Conservation (phyloP, 345 rosid genomes). For the Lepidium aucheri region DNA sequence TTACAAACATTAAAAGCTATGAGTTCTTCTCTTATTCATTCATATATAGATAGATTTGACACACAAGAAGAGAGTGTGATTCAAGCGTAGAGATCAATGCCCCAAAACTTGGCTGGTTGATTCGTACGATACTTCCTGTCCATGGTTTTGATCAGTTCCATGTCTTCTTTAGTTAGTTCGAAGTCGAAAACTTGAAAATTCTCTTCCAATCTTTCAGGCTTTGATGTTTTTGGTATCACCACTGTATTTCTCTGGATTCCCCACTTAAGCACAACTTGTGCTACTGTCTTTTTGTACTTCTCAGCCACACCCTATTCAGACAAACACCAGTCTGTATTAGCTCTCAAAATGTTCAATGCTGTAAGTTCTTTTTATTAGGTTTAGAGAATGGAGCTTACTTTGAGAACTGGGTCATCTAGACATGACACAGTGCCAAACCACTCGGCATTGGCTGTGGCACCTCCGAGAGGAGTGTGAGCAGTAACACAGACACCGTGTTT, state of each 20-base stretch:
- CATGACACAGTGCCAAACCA: slow-evolving; percentile 71
- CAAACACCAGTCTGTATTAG: neutral
- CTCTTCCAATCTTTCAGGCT: slow-evolving; percentile 55
- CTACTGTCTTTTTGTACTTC: slow-evolving; percentile 67
- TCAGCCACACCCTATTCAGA: slow-evolving; percentile 52
- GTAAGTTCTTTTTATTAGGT: neutral
- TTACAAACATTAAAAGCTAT: neutral
- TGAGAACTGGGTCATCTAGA: slow-evolving; percentile 69
- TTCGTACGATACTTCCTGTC: slow-evolving; percentile 64
- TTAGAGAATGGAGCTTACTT: slow-evolving; percentile 32
- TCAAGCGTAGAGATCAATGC: slow-evolving; percentile 66
- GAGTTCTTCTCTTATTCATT: slow-evolving; percentile 11
- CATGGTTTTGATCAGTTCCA: slow-evolving; percentile 47
- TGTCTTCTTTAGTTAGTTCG: slow-evolving; percentile 57
- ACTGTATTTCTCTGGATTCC: slow-evolving; percentile 69
- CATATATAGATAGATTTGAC: neutral
- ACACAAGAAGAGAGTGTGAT: neutral
- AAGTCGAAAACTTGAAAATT: slow-evolving; percentile 60
- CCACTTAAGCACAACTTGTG: slow-evolving; percentile 74
- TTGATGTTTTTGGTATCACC: slow-evolving; percentile 73
- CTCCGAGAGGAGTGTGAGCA: slow-evolving; percentile 87
- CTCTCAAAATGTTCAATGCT: neutral
- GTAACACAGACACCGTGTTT: slow-evolving; percentile 77
- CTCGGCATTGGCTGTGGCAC: slow-evolving; percentile 63
- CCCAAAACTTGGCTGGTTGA: slow-evolving; percentile 81